Conservation (phyloP, 139 green algal species). For the Haematococcus lacustris region DNA sequence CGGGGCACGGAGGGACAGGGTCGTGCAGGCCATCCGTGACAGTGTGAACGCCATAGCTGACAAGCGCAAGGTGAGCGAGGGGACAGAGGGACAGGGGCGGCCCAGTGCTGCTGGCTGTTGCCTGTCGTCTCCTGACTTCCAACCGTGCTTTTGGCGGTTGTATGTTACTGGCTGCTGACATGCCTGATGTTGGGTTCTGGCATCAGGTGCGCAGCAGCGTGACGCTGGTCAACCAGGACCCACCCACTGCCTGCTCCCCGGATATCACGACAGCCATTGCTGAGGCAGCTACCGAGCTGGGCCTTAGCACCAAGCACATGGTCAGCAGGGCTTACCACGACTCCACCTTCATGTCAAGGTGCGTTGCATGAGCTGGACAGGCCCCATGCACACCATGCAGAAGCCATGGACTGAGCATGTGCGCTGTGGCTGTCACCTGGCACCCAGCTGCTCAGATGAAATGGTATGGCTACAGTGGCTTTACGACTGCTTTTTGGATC, state of each 20-base stretch:
- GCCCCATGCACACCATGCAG: too few species aligned
- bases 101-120: too few species aligned
- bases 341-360: conserved; percentile 89
- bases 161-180: too few species aligned
- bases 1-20: conserved; percentile 49
- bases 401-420: too few species aligned
- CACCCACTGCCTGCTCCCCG: conserved; percentile 61
- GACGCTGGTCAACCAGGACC: conserved; percentile 78
- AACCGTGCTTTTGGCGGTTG: too few species aligned
- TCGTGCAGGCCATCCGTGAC: conserved; percentile 48
- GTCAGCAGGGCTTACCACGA: conserved; percentile 94
- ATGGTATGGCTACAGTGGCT: too few species aligned
- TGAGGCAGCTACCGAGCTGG: conserved; percentile 46
- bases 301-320: conserved; percentile 60
- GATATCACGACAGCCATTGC: conserved; percentile 55
- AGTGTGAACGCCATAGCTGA: conserved; percentile 57
- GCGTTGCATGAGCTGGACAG: conserved; percentile 26
- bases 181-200: too few species aligned
- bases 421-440: too few species aligned
- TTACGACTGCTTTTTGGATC: too few species aligned
- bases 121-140: too few species aligned
- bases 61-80: conserved; percentile 32
- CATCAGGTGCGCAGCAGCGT: conserved; percentile 18
- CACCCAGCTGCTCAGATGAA: too few species aligned
- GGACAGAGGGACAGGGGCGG: too few species aligned